A percentile compares a stretch with the other conserved stretches of the same genome.
These are phyloP conservation scores for Mycena alexandri DNA, from an alignment of 768 basidiomycete genomes.

Conservation along the genomic window DNA sequence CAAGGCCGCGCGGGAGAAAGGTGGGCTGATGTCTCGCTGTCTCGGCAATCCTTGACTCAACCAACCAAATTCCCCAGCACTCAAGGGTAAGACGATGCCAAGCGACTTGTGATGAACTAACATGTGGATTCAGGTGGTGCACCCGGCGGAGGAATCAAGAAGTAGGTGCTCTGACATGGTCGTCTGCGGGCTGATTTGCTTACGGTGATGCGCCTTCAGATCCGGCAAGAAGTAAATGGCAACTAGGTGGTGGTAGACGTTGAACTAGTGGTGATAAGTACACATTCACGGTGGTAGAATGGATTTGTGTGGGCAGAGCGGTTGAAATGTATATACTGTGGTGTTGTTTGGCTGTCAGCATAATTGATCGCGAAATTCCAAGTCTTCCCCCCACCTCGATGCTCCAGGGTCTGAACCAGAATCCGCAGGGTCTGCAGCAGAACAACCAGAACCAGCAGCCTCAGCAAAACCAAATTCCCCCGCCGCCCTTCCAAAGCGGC, in stretches of 20 bases:
- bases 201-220: slow-evolving; percentile 48
- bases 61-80: slow-evolving; percentile 51
- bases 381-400: slow-evolving; percentile 55
- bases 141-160: slow-evolving; percentile 84
- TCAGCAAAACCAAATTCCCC: slow-evolving; percentile 60
- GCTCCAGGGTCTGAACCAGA: slow-evolving; percentile 76
- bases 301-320: neutral
- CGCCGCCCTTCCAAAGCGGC: slow-evolving; percentile 39
- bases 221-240: slow-evolving; percentile 86
- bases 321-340: neutral
- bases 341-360: slow-evolving; percentile 14
- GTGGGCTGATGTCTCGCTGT: slow-evolving; percentile 51
- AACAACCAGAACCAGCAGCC: slow-evolving; percentile 59
- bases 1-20: slow-evolving; percentile 81
- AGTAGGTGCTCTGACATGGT: slow-evolving; percentile 62
- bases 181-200: slow-evolving; percentile 24
- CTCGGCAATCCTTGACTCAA: neutral
- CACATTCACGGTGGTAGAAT: neutral
- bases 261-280: too few species aligned
- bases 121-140: slow-evolving; percentile 66
- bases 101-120: slow-evolving; percentile 20
- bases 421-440: slow-evolving; percentile 68
- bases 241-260: too few species aligned
- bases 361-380: slow-evolving; percentile 19
- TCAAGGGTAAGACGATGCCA: slow-evolving; percentile 59